phyloP scores from a whole-genome alignment of 805 yeast species.

The Candida loeiensis region DNA sequence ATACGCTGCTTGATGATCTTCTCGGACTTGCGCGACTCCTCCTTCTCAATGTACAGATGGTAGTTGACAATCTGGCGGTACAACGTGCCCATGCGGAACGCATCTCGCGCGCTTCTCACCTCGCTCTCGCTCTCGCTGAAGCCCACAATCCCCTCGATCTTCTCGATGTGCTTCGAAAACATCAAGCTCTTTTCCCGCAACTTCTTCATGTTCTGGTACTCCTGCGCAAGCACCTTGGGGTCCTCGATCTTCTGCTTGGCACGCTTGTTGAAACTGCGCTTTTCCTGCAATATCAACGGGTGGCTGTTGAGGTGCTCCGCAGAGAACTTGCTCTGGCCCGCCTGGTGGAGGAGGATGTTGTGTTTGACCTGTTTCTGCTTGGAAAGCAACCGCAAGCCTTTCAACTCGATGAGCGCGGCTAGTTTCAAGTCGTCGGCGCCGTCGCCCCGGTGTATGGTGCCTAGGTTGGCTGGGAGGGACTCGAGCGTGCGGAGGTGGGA shows the following conservation, averaged over 20 bases:
- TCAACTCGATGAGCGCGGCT: conserved; percentile 67
- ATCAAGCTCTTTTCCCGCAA: conserved; percentile 39
- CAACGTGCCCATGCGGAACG: conserved; percentile 24
- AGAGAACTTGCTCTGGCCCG: conserved; percentile 54
- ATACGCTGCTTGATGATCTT: conserved; percentile 84
- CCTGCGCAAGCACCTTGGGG: conserved; percentile 72
- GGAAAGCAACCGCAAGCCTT: conserved; percentile 59
- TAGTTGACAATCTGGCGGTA: conserved; percentile 40
- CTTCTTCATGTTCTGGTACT: conserved; percentile 67
- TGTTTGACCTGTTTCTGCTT: conserved; percentile 71
- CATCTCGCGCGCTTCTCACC: conserved; percentile 17
- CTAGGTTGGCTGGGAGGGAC: conserved; percentile 64
- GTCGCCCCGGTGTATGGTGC: conserved; percentile 44
- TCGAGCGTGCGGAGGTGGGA: conserved; percentile 61
- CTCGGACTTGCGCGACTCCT: conserved; percentile 71
- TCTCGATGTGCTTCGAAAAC: conserved; percentile 24
- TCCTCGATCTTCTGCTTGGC: conserved; percentile 68
- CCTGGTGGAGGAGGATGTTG: conserved; percentile 49
- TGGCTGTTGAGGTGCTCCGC: conserved; percentile 49
- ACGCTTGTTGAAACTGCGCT: conserved; percentile 64
- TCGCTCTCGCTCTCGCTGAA: conserved; percentile 24
- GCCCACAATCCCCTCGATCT: conserved; percentile 22
- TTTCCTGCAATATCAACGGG: conserved; percentile 61
- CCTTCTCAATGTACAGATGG: conserved; percentile 63
- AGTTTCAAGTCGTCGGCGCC: conserved; percentile 49